Evolutionary conservation across 345 rosid genomes (phyloP), one percentile per base, ranked within the genome.

Genomic region (Camelina hispida): DNA sequence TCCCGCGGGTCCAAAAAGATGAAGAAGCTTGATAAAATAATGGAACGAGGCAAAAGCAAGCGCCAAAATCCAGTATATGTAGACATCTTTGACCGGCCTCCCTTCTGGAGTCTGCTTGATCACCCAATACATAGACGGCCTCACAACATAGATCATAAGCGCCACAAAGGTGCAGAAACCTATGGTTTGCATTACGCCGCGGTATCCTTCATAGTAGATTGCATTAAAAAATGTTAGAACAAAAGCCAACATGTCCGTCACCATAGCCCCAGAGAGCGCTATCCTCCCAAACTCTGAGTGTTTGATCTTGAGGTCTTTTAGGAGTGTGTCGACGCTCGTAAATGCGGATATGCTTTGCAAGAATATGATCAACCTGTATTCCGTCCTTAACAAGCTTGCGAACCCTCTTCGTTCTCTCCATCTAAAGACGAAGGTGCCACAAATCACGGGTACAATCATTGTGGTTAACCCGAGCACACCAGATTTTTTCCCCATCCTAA

Each of bases 271-370:
- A 3, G 86, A 68, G 18, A 86, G 74, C 0, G 83, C 87, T 0
- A 86, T 52, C 61, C 87, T 80, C 2, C 88, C 87, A 11, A 86
- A 80, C 58, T 86, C 90, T 0, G 88, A 81, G 66, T 86, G 84
- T 23, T 81, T 71, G 81, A 86, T 73, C 37, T 79, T 79, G 15
- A 88, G 79, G 61, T 86, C 88, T 15, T 57, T 59, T 8, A 90
- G 69, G 44, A 90, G 86, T 30, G 67, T 62, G n/a, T 77, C 80
- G 1, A 86, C 64, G 68, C 83, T 85, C 0, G 88, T 80, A 67
- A 83, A 81, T 1, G 87, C 55, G 1, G 87, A 85, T 18, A 81
- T 2, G n/a, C 71, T 82, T 51, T 71, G 75, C 28, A 69, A 4
- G 28, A 69, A 54, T 7, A 66, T 37, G 58, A 56, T 50, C 8